Evolutionary conservation across 2,329 filamentous ascomycete genomes (phyloP), one percentile per base, ranked within the genome.

Genomic region (Cladosporium sp.): DNA sequence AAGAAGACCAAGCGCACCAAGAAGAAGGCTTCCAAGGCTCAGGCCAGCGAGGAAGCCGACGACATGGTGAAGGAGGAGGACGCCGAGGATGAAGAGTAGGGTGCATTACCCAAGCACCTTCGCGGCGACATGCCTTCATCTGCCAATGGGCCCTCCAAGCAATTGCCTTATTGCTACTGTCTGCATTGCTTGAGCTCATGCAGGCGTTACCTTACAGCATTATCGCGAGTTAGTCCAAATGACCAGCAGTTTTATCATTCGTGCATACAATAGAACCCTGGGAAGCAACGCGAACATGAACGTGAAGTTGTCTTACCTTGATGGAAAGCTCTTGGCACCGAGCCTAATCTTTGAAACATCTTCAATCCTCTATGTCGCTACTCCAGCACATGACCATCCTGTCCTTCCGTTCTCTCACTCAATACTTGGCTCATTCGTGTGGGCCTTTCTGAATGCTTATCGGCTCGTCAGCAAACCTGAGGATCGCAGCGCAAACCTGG

Each of bases 391-490:
- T 13, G 35, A 35, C 32, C 28, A 37, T 48, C 45, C 45, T 24
- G 17, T 44, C 19, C 40, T 47, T 55, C 19, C 20, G n/a, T 32
- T 34, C 28, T 44, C 39, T 35, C 51, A 13, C 13, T 32, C 32
- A 12, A 20, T 32, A 8, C 47, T 24, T 20, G 52, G 52, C 52
- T 55, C 52, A 9, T 37, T 45, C 20, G 13, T 9, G 45, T 56
- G 60, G 55, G 58, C 60, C 42, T 42, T 53, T 53, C 60, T 61
- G 59, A 42, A 62, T 62, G 60, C 58, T 55, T 48, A 40, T 58
- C 56, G 59, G 60, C 49, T 52, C 50, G 36, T 40, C 35, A 19
- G 42, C 40, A 6, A 49, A 57, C 28, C 39, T 59, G 57, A 62
- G 51, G 56, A 60, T 53, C 54, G 56, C 55, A 32, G 45, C 40